These are phyloP conservation scores for Clarireedia paspali DNA, from an alignment of 2,329 filamentous ascomycete genomes.

Conservation along the genomic window DNA sequence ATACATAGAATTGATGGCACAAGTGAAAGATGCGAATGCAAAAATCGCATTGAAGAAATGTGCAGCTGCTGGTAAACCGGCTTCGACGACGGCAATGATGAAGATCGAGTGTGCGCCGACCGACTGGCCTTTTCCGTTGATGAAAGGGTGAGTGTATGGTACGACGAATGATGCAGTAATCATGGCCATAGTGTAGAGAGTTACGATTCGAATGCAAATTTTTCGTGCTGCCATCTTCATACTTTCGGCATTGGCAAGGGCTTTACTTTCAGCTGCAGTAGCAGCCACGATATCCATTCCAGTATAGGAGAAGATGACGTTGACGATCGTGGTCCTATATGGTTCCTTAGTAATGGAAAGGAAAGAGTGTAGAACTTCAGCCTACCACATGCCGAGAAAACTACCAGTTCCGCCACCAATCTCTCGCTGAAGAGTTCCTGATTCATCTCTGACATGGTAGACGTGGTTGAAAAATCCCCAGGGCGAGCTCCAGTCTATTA, in stretches of 20 bases:
- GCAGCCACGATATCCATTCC: conserved; percentile 34
- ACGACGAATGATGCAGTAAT: conserved; percentile 30
- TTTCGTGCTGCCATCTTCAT: conserved; percentile 36
- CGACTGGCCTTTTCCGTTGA: conserved; percentile 34
- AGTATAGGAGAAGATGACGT: conserved; percentile 24
- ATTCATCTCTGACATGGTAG: conserved; percentile 29
- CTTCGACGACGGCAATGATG: conserved; percentile 33
- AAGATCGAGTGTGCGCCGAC: conserved; percentile 32
- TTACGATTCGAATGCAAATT: conserved; percentile 32
- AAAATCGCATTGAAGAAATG: conserved; percentile 30
- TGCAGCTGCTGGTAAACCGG: conserved; percentile 30
- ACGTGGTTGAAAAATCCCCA: conserved; percentile 33
- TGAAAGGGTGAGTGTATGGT: conserved; percentile 32
- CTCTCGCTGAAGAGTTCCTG: conserved; percentile 24
- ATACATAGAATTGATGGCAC: conserved; percentile 33
- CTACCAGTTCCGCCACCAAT: conserved; percentile 31
- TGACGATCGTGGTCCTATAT: conserved; percentile 31
- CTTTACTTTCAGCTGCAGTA: conserved; percentile 32
- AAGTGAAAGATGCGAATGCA: conserved; percentile 32
- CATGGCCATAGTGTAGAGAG: conserved; percentile 24
- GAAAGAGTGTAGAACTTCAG: neutral
- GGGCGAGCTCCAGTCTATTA: conserved; percentile 30
- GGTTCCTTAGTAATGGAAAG: neutral
- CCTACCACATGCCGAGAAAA: conserved; percentile 34
- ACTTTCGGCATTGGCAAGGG: conserved; percentile 31